Percentiles rank a stretch among this genome's conserved stretches.
Evolutionary conservation across 176 grass and related monocot species (phyloP).

Genomic region (Calamus simplicifolius): DNA sequence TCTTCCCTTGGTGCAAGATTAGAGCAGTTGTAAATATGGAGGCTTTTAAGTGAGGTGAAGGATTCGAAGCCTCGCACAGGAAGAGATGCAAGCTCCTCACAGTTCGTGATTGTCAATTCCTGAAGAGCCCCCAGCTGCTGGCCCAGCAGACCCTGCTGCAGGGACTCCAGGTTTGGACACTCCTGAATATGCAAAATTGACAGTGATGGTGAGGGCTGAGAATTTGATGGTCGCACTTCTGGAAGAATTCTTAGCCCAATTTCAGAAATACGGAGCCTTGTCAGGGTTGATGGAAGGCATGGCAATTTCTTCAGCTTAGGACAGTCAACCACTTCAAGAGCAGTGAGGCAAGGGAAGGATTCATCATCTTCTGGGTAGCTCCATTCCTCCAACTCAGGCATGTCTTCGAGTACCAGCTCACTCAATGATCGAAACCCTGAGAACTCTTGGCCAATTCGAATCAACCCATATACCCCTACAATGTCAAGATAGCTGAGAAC

Average conservation of each 20-base stretch:
- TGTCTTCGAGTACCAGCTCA: slow-evolving; percentile 43
- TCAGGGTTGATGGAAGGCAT: slow-evolving; percentile 33
- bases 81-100: slow-evolving; percentile 33
- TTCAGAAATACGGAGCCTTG: slow-evolving; percentile 53
- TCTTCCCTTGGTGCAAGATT: slow-evolving; percentile 24
- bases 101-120: slow-evolving; percentile 41
- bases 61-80: slow-evolving; percentile 41
- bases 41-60: slow-evolving; percentile 37
- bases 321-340: slow-evolving; percentile 42
- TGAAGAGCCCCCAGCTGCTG: slow-evolving; percentile 33
- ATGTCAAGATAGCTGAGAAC: slow-evolving; percentile 45
- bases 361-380: slow-evolving; percentile 17
- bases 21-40: slow-evolving; percentile 54
- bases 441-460: slow-evolving; percentile 50
- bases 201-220: slow-evolving; percentile 21
- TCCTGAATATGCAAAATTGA: slow-evolving; percentile 41
- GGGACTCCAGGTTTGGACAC: slow-evolving; percentile 46
- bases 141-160: slow-evolving; percentile 39
- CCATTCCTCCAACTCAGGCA: slow-evolving; percentile 45
- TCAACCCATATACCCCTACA: slow-evolving; percentile 29
- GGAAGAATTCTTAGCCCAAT: slow-evolving; percentile 44
- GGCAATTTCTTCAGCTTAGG: slow-evolving; percentile 36
- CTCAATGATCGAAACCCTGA: slow-evolving; percentile 55
- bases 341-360: slow-evolving; percentile 42
- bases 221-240: slow-evolving; percentile 21